Percentiles rank a stretch among this genome's conserved stretches.
Evolutionary conservation across 208 protist genomes (phyloP).

Genomic region (Naegleria fowleri): DNA sequence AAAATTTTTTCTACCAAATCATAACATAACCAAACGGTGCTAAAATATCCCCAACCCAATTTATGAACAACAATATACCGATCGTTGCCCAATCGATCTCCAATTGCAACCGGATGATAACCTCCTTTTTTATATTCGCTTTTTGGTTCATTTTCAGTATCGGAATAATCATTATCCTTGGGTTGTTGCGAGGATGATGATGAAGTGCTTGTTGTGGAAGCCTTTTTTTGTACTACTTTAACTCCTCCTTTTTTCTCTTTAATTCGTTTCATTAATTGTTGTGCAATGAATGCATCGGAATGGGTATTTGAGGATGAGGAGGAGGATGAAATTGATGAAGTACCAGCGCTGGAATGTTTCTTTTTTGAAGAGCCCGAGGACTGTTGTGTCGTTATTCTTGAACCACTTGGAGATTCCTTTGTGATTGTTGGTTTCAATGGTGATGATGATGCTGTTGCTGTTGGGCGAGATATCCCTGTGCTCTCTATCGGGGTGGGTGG

Average conservation of each 20-base stretch:
- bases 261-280: not conserved
- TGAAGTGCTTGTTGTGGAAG: not conserved
- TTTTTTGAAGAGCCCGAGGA: too few species aligned
- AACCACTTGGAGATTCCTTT: too few species aligned
- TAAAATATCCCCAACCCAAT: conserved; percentile 98
- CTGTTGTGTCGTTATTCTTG: too few species aligned
- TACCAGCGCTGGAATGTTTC: too few species aligned
- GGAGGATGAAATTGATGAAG: too few species aligned
- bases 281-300: not conserved
- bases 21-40: conserved; percentile 93
- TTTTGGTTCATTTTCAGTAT: conserved; percentile 39
- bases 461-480: too few species aligned
- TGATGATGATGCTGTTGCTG: too few species aligned
- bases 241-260: conserved; percentile 10
- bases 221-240: not conserved
- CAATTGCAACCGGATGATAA: conserved; percentile 87
- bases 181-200: not conserved
- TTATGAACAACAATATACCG: conserved; percentile 88
- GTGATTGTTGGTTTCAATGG: too few species aligned
- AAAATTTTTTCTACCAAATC: conserved; percentile 59
- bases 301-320: not conserved
- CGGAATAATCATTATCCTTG: conserved; percentile 41
- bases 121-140: conserved; percentile 80
- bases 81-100: conserved; percentile 78
- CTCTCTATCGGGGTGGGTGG: too few species aligned